Percentiles rank a stretch among this genome's conserved stretches.
These are phyloP conservation scores for Pythium aquatile DNA, from an alignment of 352 stramenopile genomes.

Conservation along the genomic window DNA sequence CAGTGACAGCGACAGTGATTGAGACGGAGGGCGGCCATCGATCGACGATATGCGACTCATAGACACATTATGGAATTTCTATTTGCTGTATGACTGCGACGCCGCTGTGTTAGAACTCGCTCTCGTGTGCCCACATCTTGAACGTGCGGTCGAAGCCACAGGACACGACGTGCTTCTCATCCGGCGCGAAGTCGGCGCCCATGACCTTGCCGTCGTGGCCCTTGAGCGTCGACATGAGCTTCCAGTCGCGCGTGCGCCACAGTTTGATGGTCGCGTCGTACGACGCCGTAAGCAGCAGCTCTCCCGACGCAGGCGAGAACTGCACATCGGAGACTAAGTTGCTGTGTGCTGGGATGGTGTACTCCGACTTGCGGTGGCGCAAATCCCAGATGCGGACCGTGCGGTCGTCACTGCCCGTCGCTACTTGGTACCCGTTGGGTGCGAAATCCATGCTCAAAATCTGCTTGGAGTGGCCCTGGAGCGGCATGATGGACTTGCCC, in stretches of 20 bases:
- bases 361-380: conserved; percentile 85
- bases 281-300: conserved; percentile 90
- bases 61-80: conserved; percentile 1
- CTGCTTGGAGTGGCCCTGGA: conserved; percentile 95
- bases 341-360: conserved; percentile 95
- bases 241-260: conserved; percentile 94
- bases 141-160: conserved; percentile 91
- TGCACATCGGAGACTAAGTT: conserved; percentile 93
- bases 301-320: conserved; percentile 74
- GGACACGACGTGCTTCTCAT: conserved; percentile 88
- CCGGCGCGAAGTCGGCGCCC: conserved; percentile 87
- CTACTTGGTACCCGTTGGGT: conserved; percentile 92
- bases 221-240: conserved; percentile 81
- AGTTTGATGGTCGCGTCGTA: conserved; percentile 95
- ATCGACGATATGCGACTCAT: background rate
- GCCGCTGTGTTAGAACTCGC: conserved; percentile 67
- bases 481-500: conserved; percentile 88
- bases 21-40: background rate
- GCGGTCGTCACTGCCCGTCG: conserved; percentile 95
- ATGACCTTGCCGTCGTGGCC: conserved; percentile 96
- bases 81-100: background rate
- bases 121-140: conserved; percentile 91
- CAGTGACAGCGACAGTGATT: conserved; percentile 25
- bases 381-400: conserved; percentile 97
- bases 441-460: conserved; percentile 94